Base-by-base conservation (phyloP, 257 asterid species). In the Scutellaria barbata region DNA sequence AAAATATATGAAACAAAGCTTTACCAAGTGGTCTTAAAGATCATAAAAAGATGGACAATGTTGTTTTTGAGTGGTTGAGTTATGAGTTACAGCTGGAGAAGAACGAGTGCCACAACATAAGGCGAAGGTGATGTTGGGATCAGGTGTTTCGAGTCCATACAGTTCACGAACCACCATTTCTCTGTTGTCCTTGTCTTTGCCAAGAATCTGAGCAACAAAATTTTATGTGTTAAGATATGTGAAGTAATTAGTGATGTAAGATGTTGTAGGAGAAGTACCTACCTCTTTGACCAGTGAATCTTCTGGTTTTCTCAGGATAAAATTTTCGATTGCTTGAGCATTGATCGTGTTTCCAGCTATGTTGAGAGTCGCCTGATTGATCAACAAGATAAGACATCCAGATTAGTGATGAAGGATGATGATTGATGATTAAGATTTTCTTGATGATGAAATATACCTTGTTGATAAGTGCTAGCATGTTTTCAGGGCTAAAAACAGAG, bases 21-120 rank as follows among this genome's bases (percentile, higher is more conserved):
- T 2, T 10, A 69, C 5, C n/a, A 17, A 7, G 16, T 1, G 12
- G 48, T 6, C 5, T 35, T 8, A 0, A 16, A 7, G 4, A 40
- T 39, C 30, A n/a, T 11, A 30, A 33, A 61, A 14, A 4, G 5
- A 14, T 33, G 11, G 7, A 11, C 3, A 6, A 17, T 11, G 14
- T 22, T 40, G n/a, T n/a, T n/a, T n/a, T n/a, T n/a, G 35, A 20
- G 9, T n/a, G n/a, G n/a, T n/a, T n/a, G n/a, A n/a, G n/a, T 59
- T n/a, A 87, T 7, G 7, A 7, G 17, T 84, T 78, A 92, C 98
- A 1, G 98, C 97, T 0, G 98, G 98, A 66, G 98, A 92, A 12
- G 98, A 92, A 61, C 85, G 92, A 8, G 97, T 88, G 42, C 95
- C 97, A 51, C 96, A 83, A 71, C 98, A 92, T 70, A 90, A 69